Evolutionary conservation across 371 early-diverging fungal species (phyloP), one percentile per base, ranked within the genome.

Genomic region (Paraphysoderma sedebokerense): DNA sequence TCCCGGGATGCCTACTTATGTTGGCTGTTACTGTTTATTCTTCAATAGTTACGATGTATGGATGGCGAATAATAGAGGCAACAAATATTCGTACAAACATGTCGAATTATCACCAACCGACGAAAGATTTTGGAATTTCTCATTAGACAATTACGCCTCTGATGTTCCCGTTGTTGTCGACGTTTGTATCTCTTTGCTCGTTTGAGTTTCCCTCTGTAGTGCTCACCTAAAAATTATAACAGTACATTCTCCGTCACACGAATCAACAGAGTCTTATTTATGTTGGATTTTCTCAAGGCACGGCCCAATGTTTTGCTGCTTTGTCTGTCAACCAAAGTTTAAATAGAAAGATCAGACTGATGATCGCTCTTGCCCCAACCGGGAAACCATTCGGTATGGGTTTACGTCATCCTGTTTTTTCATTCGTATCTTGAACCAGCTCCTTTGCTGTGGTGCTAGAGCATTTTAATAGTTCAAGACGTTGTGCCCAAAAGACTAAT

Each of bases 221-320:
- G n/a, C n/a, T n/a, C n/a, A n/a, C n/a, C 5, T 20, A 6, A 36
- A 36, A n/a, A n/a, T 5, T n/a, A 17, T 8, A n/a, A 22, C 38
- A 85, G 74, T 84, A 87, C 55, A 86, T 93, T 44, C 66, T 93
- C 38, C 64, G 66, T 27, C 68, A 65, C 35, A 91, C 92, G 4
- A 86, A 84, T 0, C 80, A 71, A 5, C 65, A 73, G 19, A 72
- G 68, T 28, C 68, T 96, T 42, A 77, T 88, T 3, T 96, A 92
- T 55, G 81, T 96, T 56, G 97, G 97, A 5, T 93, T 92, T 56
- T 90, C 91, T 20, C 96, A 96, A 62, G 92, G 95, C 44, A 86
- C 89, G 1, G 83, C 90, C 3, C 84, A 85, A 52, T 82, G 80
- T n/a, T 90, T 93, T 60, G 82, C 91, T 19, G 78, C 87, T 1